Conservation (phyloP, 306 rosid species). For the Bauhinia variegata region DNA sequence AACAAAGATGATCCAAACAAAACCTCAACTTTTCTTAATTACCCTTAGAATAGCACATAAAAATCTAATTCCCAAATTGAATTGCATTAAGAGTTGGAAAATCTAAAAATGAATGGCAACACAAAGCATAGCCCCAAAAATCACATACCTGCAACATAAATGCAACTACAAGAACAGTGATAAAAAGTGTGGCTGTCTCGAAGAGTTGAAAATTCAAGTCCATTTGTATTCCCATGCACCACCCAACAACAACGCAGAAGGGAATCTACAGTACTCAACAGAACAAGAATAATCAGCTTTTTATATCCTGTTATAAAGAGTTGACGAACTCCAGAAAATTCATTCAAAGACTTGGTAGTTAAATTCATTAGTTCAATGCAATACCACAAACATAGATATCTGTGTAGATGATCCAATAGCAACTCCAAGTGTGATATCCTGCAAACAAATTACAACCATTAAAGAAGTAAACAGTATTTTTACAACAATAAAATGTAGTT, state of each 20-base stretch:
- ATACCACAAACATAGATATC: constrained; percentile 65
- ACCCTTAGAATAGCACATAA: not conserved
- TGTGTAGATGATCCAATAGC: constrained; percentile 69
- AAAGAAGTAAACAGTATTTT: not conserved
- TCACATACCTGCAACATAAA: constrained; percentile 61
- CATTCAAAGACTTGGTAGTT: no score
- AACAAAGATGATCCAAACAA: no score
- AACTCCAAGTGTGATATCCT: constrained; percentile 64
- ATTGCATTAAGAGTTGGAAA: constrained; percentile 7
- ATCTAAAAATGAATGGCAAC: not conserved
- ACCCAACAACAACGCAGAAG: constrained; percentile 92
- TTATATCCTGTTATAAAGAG: no score
- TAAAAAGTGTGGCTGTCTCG: constrained; percentile 90
- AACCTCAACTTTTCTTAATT: not conserved
- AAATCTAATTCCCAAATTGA: not conserved
- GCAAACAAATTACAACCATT: constrained; percentile 9
- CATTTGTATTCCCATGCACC: constrained; percentile 91
- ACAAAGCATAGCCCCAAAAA: constrained; percentile 10
- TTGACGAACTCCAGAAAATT: no score
- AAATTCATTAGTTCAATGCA: constrained; percentile 6
- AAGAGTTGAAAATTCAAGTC: constrained; percentile 94
- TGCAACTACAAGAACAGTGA: constrained; percentile 89
- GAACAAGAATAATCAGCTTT: constrained; percentile 3
- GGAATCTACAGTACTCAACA: constrained; percentile 57
- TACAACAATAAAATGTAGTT: not conserved